phyloP scores from a whole-genome alignment of 345 rosid species.

The Anastatica hierochuntica region DNA sequence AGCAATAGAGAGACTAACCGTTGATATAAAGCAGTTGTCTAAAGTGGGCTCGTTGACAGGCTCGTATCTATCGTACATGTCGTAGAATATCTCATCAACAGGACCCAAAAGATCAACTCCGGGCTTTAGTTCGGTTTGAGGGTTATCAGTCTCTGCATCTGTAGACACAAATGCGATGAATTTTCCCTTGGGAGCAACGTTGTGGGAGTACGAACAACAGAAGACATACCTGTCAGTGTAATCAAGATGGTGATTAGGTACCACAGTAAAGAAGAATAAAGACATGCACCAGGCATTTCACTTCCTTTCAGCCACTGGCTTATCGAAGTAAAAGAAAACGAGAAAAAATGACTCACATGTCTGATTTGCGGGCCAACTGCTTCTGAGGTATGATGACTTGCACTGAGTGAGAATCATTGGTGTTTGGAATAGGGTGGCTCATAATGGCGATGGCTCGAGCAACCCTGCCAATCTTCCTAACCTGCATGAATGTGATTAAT shows the following conservation, averaged over 20 bases:
- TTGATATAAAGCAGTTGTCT: conserved; percentile 80
- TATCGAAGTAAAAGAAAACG: neutral
- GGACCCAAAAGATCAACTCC: conserved; percentile 72
- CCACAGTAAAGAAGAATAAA: too few relatives aligned
- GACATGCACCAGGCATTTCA: too few relatives aligned
- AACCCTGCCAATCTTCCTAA: conserved; percentile 71
- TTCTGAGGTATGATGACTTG: conserved; percentile 95
- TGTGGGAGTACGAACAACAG: conserved; percentile 92
- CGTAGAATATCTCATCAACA: conserved; percentile 72
- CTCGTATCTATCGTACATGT: conserved; percentile 68
- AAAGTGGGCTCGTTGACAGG: conserved; percentile 39
- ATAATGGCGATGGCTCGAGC: conserved; percentile 94
- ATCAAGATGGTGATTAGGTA: too few relatives aligned
- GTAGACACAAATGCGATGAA: conserved; percentile 87
- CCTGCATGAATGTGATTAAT: too few relatives aligned
- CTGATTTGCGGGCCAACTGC: conserved; percentile 89
- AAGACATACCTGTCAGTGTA: conserved; percentile 65
- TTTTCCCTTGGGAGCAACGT: conserved; percentile 83
- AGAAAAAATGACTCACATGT: conserved; percentile 44
- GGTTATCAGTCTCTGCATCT: conserved; percentile 83
- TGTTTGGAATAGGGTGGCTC: conserved; percentile 89
- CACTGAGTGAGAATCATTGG: conserved; percentile 73
- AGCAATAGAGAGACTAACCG: conserved; percentile 41
- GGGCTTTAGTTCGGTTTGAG: conserved; percentile 72
- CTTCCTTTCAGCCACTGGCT: too few relatives aligned